phyloP scores from a whole-genome alignment of 2,329 filamentous ascomycete species.

The Colletotrichum tropicale region DNA sequence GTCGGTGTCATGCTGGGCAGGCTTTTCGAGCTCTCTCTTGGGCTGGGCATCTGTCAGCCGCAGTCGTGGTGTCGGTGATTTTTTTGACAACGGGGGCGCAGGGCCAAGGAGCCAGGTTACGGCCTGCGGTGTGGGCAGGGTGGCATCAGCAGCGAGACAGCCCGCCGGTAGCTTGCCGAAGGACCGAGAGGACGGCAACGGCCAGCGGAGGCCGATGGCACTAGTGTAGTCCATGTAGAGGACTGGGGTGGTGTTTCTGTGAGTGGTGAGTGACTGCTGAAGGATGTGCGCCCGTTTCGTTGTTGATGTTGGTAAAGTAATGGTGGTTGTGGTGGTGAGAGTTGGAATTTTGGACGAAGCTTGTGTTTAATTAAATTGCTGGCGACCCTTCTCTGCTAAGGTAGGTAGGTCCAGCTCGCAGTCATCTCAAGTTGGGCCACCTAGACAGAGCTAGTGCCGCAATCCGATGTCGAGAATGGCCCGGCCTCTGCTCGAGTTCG shows the following conservation, averaged over 20 bases:
- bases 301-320: not conserved
- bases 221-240: not conserved
- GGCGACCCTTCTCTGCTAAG: not conserved
- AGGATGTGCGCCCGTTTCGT: not conserved
- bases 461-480: not conserved
- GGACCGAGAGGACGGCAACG: not conserved
- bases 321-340: not conserved
- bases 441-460: not conserved
- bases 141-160: not conserved
- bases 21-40: not conserved
- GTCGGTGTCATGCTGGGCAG: not conserved
- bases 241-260: not conserved
- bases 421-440: not conserved
- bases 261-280: not conserved
- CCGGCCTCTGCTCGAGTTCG: not conserved
- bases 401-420: not conserved
- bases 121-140: not conserved
- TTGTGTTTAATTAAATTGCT: not conserved
- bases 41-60: not conserved
- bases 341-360: not conserved
- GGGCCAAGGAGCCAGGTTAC: not conserved
- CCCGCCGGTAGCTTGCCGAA: not conserved
- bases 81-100: constrained; percentile 4
- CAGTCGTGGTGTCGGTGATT: not conserved
- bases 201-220: not conserved